Evolutionary conservation across 345 rosid species (phyloP).

Genomic region (Citropsis articulata): DNA sequence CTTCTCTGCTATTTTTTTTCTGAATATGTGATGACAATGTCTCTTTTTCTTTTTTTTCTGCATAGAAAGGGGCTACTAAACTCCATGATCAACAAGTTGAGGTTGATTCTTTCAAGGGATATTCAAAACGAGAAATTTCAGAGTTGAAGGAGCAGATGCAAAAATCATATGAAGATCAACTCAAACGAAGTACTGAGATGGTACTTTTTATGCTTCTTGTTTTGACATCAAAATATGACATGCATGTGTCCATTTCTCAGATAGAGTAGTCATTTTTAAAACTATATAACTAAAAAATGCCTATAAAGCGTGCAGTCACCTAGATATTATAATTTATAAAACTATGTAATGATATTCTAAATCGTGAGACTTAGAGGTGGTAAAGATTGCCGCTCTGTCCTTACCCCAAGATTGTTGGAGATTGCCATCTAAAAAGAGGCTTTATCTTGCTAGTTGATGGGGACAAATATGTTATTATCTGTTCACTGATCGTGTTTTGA

Average conservation of each 20-base stretch:
- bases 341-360: neutral
- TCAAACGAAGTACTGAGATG: constrained; percentile 63
- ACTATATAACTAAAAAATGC: neutral
- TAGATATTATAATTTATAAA: no score
- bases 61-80: constrained; percentile 64
- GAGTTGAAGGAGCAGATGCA: constrained; percentile 63
- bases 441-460: no score
- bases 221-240: neutral
- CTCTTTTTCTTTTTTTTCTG: neutral
- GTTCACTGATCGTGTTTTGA: no score
- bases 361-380: neutral
- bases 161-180: constrained; percentile 54
- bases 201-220: constrained; percentile 21
- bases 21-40: neutral
- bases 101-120: constrained; percentile 57
- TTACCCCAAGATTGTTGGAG: neutral
- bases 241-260: neutral
- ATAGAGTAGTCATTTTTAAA: neutral
- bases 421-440: no score
- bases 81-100: constrained; percentile 63
- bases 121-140: constrained; percentile 50
- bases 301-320: neutral
- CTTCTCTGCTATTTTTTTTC: neutral
- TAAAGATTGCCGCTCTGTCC: neutral
- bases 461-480: no score